Evolutionary conservation across 1,139 yeast species (phyloP), one percentile per base, ranked within the genome.

Genomic region (Saccharomyces pastorianus): DNA sequence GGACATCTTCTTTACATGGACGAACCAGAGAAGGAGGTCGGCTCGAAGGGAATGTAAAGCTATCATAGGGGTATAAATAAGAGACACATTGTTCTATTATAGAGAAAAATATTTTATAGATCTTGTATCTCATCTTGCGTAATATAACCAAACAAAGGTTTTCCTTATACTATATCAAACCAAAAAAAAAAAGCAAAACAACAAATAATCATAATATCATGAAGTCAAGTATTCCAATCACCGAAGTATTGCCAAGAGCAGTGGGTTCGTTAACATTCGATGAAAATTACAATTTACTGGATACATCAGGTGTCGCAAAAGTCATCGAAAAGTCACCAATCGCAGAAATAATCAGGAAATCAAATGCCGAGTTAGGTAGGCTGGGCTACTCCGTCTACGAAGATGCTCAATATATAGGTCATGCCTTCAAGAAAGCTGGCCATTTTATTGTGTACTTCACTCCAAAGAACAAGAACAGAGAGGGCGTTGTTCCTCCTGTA

Each of bases 181-280:
- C 11, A 17, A 38, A 17, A 38, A 17, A 38, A 23, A 23, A 23
- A 23, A 23, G 25, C 25, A 23, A 23, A 23, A 26, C 8, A 26
- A 17, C 25, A 38, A 38, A 38, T 7, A 38, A 38, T 38, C 13
- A 11, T 20, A 17, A 38, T 38, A 38, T 20, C 44, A 38, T 38
- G 44, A 38, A 14, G 5, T 38, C 44, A 9, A 38, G 25, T 9
- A 20, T 20, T 20, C 44, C 26, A 38, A 38, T 38, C 11, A 20
- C 44, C 20, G 53, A 57, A 49, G 48, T 56, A 17, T 32, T 57
- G 49, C 67, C 67, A 14, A 59, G 60, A 28, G 64, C 68, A 5
- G 54, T 63, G 25, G 72, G 72, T 3, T 61, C 66, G 28, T 50
- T 68, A 44, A 60, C 67, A 1, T 68, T 67, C 52, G 72, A 69